Conservation (phyloP, 176 grass and related monocot species). For the Oryza longistaminata region DNA sequence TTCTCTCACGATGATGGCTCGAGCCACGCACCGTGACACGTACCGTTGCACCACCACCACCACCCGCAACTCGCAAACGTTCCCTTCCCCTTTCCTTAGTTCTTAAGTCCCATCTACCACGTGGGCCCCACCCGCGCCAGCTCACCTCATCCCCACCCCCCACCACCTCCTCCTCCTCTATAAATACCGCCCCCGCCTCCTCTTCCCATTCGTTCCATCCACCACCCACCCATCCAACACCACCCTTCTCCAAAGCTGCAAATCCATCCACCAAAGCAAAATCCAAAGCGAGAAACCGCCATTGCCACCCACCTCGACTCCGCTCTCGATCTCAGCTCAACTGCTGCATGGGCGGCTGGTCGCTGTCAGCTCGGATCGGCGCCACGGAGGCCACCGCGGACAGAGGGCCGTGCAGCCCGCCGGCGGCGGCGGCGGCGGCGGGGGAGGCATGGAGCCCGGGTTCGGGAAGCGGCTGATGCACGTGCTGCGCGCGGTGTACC, state of each 20-base stretch:
- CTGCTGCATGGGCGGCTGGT: background rate
- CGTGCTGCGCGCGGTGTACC: constrained; percentile 66
- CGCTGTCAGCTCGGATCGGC: background rate
- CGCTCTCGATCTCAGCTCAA: background rate
- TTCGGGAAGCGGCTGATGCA: constrained; percentile 57
- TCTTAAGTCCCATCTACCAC: constrained; percentile 39
- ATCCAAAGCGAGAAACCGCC: background rate
- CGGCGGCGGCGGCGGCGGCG: background rate
- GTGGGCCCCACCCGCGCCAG: background rate
- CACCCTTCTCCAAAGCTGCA: background rate
- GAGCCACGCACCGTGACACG: background rate
- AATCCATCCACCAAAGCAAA: background rate
- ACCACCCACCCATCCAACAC: constrained; percentile 27
- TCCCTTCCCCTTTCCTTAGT: constrained; percentile 25
- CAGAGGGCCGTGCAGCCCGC: constrained; percentile 12
- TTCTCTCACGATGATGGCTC: background rate
- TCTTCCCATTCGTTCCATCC: constrained; percentile 54
- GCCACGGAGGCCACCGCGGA: constrained; percentile 20
- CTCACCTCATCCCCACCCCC: background rate
- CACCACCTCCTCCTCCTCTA: background rate
- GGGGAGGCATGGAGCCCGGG: constrained; percentile 56
- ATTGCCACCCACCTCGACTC: background rate
- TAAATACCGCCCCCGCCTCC: constrained; percentile 47
- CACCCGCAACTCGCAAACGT: background rate
- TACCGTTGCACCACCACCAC: background rate